phyloP scores from a whole-genome alignment of 176 grass and related monocot genomes.

The Triticum dicoccoides region DNA sequence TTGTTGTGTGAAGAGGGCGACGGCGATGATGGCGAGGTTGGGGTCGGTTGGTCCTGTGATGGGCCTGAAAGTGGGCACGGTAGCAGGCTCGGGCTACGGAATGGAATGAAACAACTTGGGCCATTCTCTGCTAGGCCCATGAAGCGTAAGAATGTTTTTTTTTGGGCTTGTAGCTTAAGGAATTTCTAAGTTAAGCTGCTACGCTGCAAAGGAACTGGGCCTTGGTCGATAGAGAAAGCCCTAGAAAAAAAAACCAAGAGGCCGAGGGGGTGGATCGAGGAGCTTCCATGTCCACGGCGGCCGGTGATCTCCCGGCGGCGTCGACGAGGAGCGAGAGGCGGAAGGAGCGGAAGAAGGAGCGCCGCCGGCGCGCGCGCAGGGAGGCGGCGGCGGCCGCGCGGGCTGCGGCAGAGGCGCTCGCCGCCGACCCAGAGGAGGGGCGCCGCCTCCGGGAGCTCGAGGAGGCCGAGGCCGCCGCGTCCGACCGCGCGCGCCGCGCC shows the following conservation, averaged over 20 bases:
- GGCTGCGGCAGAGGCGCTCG: slow-evolving; percentile 43
- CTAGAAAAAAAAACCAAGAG: not conserved
- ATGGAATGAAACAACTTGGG: too few relatives aligned
- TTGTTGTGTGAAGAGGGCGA: not conserved
- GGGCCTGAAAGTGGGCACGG: not conserved
- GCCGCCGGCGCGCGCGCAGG: slow-evolving; percentile 54
- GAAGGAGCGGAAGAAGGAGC: slow-evolving; percentile 71
- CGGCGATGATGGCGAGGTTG: not conserved
- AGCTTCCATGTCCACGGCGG: slow-evolving; percentile 31
- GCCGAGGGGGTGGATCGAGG: not conserved
- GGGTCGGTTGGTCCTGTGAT: not conserved
- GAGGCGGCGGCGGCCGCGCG: slow-evolving; percentile 53
- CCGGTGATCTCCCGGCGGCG: not conserved
- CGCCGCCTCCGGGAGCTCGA: slow-evolving; percentile 37
- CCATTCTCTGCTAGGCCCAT: too few relatives aligned
- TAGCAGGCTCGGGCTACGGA: not conserved
- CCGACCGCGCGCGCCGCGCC: slow-evolving; percentile 47
- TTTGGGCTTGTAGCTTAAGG: too few relatives aligned
- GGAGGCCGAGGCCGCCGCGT: slow-evolving; percentile 54
- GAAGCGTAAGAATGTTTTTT: too few relatives aligned
- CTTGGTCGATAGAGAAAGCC: too few relatives aligned
- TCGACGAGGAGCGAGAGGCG: slow-evolving; percentile 58
- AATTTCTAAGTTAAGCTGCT: too few relatives aligned
- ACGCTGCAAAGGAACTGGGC: too few relatives aligned
- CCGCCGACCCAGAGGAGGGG: slow-evolving; percentile 68